Base-by-base conservation (phyloP, 345 rosid genomes). In the Euphorbia lathyris region DNA sequence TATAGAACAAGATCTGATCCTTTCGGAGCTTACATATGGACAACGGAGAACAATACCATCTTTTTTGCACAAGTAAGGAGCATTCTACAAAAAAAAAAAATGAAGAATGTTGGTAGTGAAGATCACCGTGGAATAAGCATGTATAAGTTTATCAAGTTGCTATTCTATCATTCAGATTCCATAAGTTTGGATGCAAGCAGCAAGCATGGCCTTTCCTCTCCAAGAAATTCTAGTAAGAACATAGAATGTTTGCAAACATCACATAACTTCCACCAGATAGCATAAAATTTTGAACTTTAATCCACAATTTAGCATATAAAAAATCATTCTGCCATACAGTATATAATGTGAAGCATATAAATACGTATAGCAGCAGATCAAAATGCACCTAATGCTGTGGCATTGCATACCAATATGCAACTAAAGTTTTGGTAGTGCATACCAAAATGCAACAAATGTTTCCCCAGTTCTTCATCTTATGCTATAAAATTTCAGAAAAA, bases 41-140 rank as follows among this genome's bases (percentile, higher is more conserved):
- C 99, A 96, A 50, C 82, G 91, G 25, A 96, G 97, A 61, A 87
- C 92, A 83, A 96, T 92, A 62, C 99, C 99, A 85, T 96, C 96
- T 61, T 90, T 96, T 71, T 78, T 88, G 85, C 99, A 96, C 78
- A 96, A 75, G 79, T 96, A 96, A 6, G 98, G 98, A 30, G 91
- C 77, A 76, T 84, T 92, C 99, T 96, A 72, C 77, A 66, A 40
- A 48, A 66, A 56, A 2, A 42, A 38, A 74, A 43, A 64, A 29
- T 34, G 63, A 59, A 19, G 65, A 20, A 67, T 4, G 47, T 50
- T 43, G 72, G 57, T 6, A 68, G 45, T 52, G 59, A 26, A 73
- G 52, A 52, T 23, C 45, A 67, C 23, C 43, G 32, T 16, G 42
- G 36, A 27, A 20, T 20, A 38, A 1, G 16, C 16, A 38, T 7